Percentiles rank a stretch among this genome's conserved stretches.
phyloP scores from a whole-genome alignment of 352 stramenopile species.

The Globisporangium emineosum region DNA sequence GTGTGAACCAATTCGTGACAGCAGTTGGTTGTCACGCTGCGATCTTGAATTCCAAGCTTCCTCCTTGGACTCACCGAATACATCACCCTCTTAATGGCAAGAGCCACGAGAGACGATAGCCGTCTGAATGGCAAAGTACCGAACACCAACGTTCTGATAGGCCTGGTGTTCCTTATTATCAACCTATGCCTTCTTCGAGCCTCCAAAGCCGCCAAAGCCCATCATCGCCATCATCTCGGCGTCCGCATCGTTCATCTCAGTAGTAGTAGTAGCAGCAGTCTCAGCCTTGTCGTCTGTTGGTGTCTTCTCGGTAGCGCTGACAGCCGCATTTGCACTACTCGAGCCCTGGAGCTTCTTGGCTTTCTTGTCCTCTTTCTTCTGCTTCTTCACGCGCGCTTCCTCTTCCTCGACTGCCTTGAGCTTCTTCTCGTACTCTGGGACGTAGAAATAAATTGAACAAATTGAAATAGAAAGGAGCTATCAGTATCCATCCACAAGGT shows the following conservation, averaged over 20 bases:
- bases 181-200: constrained; percentile 60
- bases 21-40: too few relatives aligned
- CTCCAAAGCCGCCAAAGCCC: constrained; percentile 86
- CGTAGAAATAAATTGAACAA: neutral
- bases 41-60: too few relatives aligned
- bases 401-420: constrained; percentile 66
- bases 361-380: constrained; percentile 79
- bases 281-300: constrained; percentile 1
- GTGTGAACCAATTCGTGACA: too few relatives aligned
- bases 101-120: too few relatives aligned
- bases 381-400: constrained; percentile 59
- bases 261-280: neutral
- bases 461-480: neutral
- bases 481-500: neutral
- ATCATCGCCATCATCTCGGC: constrained; percentile 91
- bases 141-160: neutral
- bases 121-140: neutral
- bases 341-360: constrained; percentile 39
- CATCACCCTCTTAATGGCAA: too few relatives aligned
- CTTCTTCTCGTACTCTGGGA: constrained; percentile 82
- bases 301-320: constrained; percentile 6
- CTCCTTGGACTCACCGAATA: too few relatives aligned
- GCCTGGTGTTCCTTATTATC: too few relatives aligned
- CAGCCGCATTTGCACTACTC: neutral
- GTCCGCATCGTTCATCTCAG: constrained; percentile 37